phyloP scores from a whole-genome alignment of 2,329 filamentous ascomycete species.

The Fusarium sp. region DNA sequence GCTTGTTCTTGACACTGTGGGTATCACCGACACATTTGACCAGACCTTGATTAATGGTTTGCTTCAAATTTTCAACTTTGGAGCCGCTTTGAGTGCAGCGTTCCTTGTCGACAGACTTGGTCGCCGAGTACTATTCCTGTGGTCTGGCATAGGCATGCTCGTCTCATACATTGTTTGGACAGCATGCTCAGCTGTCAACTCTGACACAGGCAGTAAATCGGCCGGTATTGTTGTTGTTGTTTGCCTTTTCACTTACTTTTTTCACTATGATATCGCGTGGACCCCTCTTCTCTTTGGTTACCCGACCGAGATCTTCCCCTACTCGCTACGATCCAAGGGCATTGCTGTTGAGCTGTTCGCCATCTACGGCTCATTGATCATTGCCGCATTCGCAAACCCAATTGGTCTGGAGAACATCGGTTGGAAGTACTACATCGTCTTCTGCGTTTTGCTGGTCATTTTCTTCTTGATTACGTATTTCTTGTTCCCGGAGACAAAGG shows the following conservation, averaged over 20 bases:
- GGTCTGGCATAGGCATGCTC: slow-evolving; percentile 50
- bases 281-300: slow-evolving; percentile 59
- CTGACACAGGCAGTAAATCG: slow-evolving; percentile 39
- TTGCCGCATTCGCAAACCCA: slow-evolving; percentile 50
- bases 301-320: slow-evolving; percentile 53
- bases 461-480: slow-evolving; percentile 37
- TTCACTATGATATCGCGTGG: slow-evolving; percentile 58
- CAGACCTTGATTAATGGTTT: slow-evolving; percentile 54
- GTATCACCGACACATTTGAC: slow-evolving; percentile 51
- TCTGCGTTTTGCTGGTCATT: slow-evolving; percentile 38
- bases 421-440: slow-evolving; percentile 56
- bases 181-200: slow-evolving; percentile 47
- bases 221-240: slow-evolving; percentile 59
- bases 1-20: slow-evolving; percentile 52
- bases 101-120: slow-evolving; percentile 55
- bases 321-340: slow-evolving; percentile 50
- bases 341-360: slow-evolving; percentile 58
- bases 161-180: slow-evolving; percentile 53
- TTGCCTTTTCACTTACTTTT: slow-evolving; percentile 59
- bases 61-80: slow-evolving; percentile 54
- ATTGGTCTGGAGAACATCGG: slow-evolving; percentile 45
- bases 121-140: slow-evolving; percentile 55
- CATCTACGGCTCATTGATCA: slow-evolving; percentile 47
- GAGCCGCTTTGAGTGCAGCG: slow-evolving; percentile 47
- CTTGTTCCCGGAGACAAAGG: slow-evolving; percentile 49